Conservation (phyloP, 1,284 basidiomycete genomes). For the Marasmius tenuissimus region DNA sequence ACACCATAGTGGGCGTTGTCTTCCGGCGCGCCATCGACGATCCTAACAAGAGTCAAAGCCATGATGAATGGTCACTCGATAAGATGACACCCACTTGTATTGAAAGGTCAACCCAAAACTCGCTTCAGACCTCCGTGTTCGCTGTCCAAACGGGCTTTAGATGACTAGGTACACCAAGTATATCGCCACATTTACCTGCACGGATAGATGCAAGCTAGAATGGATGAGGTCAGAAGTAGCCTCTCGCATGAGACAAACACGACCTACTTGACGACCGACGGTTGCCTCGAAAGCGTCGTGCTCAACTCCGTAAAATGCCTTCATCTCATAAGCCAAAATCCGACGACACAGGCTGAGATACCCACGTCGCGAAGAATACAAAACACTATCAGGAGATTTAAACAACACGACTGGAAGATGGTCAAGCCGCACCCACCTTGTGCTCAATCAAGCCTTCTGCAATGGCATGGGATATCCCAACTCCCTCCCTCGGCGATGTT, state of each 20-base stretch:
- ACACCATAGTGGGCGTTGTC: constrained; percentile 63
- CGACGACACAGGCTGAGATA: constrained; percentile 9
- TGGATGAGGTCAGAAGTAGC: constrained; percentile 4
- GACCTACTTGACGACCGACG: constrained; percentile 72
- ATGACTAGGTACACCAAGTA: background rate
- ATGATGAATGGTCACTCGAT: background rate
- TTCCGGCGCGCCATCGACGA: constrained; percentile 64
- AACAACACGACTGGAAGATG: background rate
- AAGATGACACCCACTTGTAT: constrained; percentile 60
- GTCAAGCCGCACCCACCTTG: constrained; percentile 47
- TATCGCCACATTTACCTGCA: constrained; percentile 55
- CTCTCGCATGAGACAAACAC: constrained; percentile 19
- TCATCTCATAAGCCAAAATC: background rate
- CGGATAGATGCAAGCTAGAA: constrained; percentile 77
- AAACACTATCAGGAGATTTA: constrained; percentile 55
- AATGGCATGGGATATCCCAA: constrained; percentile 91
- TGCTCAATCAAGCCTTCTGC: constrained; percentile 80
- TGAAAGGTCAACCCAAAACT: constrained; percentile 74
- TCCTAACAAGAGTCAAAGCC: constrained; percentile 36
- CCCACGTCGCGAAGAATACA: constrained; percentile 88
- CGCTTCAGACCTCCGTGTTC: constrained; percentile 47
- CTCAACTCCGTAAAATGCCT: constrained; percentile 77
- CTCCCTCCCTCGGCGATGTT: constrained; percentile 83
- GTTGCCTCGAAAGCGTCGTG: constrained; percentile 68
- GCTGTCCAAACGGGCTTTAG: constrained; percentile 32